Base-by-base conservation (phyloP, 164 flowering plant genomes). In the Macadamia tetraphylla region DNA sequence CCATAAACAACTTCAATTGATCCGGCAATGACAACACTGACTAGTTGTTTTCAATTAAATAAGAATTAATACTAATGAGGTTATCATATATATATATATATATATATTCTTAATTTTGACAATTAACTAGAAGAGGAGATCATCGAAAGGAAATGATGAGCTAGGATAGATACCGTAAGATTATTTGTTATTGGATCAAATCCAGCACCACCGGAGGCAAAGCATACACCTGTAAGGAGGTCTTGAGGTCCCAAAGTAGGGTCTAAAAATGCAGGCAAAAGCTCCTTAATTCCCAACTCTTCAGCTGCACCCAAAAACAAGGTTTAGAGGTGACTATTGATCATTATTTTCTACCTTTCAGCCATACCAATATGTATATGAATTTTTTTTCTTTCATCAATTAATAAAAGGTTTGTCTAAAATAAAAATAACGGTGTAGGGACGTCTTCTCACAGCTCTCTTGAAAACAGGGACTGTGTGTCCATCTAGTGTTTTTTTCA, bases 121-220 rank as follows among this genome's bases (percentile, higher is more conserved):
- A 32, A 48, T 23, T 4, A 62, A n/a, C n/a, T n/a, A 11, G n/a
- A 15, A 35, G 48, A 62, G 17, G 11, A 12, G 46, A 59, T n/a
- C n/a, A n/a, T n/a, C n/a, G 13, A 58, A 48, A 46, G 17, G 6
- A 29, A 59, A 29, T 40, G 13, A 9, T n/a, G 30, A 14, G n/a
- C 12, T 13, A 61, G 12, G 15, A 11, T 31, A n/a, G n/a, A n/a
- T 17, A 83, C 85, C 77, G 60, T 71, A 17, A 72, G 0, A 40
- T 68, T 46, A 6, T 82, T 0, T 1, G 91, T 82, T 9, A 80
- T 67, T 7, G 81, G 79, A 72, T 85, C 86, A 57, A 73, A 85
- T 29, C 89, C 91, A 0, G 80, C 9, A 18, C 78, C 88, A 6
- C 87, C 88, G 0, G 89, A 87, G 51, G 89, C 92, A 58, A 86